A percentile compares a stretch with the other conserved stretches of the same genome.
These are phyloP conservation scores for Picochlorum sp. DNA, from an alignment of 139 green algal species.

Conservation along the genomic window DNA sequence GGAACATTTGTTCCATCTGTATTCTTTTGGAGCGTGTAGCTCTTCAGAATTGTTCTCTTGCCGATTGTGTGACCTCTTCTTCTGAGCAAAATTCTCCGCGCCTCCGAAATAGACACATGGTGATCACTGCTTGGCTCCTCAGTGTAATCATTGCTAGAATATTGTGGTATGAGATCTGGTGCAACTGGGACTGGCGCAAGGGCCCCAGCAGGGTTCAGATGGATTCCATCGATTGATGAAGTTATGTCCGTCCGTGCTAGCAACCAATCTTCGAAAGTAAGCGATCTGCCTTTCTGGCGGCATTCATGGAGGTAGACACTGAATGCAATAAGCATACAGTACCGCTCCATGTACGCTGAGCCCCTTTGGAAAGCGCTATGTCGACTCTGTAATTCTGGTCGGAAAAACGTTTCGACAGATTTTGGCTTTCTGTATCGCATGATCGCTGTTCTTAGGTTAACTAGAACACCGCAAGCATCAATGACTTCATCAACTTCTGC, in stretches of 20 bases:
- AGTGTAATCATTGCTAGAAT: neutral
- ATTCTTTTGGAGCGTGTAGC: slow-evolving; percentile 22
- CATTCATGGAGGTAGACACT: slow-evolving; percentile 66
- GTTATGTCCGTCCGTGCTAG: slow-evolving; percentile 46
- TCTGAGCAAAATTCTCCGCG: slow-evolving; percentile 49
- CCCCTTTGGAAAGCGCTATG: slow-evolving; percentile 74
- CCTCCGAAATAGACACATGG: slow-evolving; percentile 35
- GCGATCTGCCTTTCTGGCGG: slow-evolving; percentile 4
- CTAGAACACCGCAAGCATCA: slow-evolving; percentile 57
- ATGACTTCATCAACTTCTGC: slow-evolving; percentile 36
- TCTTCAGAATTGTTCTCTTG: slow-evolving; percentile 82
- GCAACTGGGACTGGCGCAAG: slow-evolving; percentile 57
- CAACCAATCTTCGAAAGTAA: slow-evolving; percentile 55
- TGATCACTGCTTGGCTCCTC: neutral
- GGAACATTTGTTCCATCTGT: neutral
- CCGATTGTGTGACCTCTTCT: slow-evolving; percentile 63
- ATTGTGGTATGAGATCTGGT: slow-evolving; percentile 13
- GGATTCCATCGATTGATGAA: slow-evolving; percentile 48
- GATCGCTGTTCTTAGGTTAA: slow-evolving; percentile 83
- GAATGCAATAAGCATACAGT: slow-evolving; percentile 85
- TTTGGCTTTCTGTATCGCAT: slow-evolving; percentile 69
- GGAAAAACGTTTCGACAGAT: slow-evolving; percentile 39
- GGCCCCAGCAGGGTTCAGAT: slow-evolving; percentile 63
- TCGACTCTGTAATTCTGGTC: slow-evolving; percentile 51
- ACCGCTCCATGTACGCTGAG: slow-evolving; percentile 82